Evolutionary conservation across 2,329 filamentous ascomycete species (phyloP).

Genomic region (Xylogone sp.): DNA sequence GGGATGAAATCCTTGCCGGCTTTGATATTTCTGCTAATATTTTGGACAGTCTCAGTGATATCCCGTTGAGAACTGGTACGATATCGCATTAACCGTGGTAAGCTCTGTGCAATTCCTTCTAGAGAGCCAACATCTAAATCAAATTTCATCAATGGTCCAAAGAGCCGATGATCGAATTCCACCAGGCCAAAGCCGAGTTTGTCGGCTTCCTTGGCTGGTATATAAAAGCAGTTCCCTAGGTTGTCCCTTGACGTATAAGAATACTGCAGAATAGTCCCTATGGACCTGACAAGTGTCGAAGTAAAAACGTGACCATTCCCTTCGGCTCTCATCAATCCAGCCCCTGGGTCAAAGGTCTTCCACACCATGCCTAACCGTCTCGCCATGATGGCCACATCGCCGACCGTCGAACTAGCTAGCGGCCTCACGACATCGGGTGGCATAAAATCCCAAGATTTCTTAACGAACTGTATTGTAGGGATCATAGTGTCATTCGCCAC

Average conservation of each 20-base stretch:
- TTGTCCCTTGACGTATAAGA: conserved; percentile 6
- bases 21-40: background rate
- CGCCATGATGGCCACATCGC: conserved; percentile 20
- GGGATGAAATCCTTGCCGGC: conserved; percentile 6
- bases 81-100: conserved; percentile 1
- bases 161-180: conserved; percentile 7
- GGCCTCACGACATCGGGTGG: conserved; percentile 22
- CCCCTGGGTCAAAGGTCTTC: conserved; percentile 19
- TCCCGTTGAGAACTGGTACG: background rate
- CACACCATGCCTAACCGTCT: conserved; percentile 24
- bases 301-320: conserved; percentile 23
- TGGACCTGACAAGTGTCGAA: conserved; percentile 18
- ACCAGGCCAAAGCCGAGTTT: conserved; percentile 12
- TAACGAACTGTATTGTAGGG: conserved; percentile 11
- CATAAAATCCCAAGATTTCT: conserved; percentile 25
- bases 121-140: conserved; percentile 10
- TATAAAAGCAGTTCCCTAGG: conserved; percentile 5
- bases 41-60: background rate
- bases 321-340: conserved; percentile 20
- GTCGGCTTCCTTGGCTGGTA: conserved; percentile 10
- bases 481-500: conserved; percentile 2
- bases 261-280: conserved; percentile 19
- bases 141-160: background rate
- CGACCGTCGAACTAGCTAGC: conserved; percentile 17
- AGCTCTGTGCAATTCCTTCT: conserved; percentile 5